phyloP scores from a whole-genome alignment of 805 yeast species.

The Cyberlindnera euphorbiae region DNA sequence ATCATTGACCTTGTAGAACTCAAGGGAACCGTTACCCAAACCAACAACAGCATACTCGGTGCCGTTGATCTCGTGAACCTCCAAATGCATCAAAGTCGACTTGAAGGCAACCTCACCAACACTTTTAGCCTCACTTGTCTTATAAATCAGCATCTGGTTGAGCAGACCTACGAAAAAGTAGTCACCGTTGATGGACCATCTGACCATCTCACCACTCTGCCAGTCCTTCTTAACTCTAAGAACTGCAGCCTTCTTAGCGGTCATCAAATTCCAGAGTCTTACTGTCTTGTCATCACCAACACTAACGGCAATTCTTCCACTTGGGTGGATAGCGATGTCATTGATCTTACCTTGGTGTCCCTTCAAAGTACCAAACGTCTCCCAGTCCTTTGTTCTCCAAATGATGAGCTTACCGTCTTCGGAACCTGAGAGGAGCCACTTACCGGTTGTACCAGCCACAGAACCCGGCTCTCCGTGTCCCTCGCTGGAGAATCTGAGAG shows the following conservation, averaged over 20 bases:
- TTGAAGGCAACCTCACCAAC: constrained; percentile 47
- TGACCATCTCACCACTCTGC: constrained; percentile 58
- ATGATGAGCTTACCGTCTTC: constrained; percentile 86
- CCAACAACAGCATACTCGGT: constrained; percentile 62
- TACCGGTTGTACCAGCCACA: constrained; percentile 42
- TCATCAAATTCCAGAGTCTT: constrained; percentile 94
- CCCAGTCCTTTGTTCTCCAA: constrained; percentile 99
- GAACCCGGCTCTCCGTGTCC: constrained; percentile 23
- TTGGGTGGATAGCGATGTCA: constrained; percentile 84
- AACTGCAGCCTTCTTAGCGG: constrained; percentile 86
- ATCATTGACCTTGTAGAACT: constrained; percentile 44
- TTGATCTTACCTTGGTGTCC: constrained; percentile 84
- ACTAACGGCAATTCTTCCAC: constrained; percentile 85
- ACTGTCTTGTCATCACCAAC: constrained; percentile 83
- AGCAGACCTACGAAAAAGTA: constrained; percentile 72
- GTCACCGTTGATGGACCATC: constrained; percentile 67
- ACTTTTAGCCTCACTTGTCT: constrained; percentile 57
- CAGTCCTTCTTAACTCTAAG: constrained; percentile 68
- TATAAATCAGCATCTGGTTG: constrained; percentile 59
- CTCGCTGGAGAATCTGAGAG: constrained; percentile 64
- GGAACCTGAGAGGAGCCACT: constrained; percentile 87
- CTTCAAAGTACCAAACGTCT: constrained; percentile 76
- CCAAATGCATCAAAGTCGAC: constrained; percentile 64
- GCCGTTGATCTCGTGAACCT: constrained; percentile 41
- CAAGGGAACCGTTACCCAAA: constrained; percentile 64